A percentile compares a stretch with the other conserved stretches of the same genome.
phyloP scores from a whole-genome alignment of 1,284 basidiomycete species.

The Malassezia furfur region DNA sequence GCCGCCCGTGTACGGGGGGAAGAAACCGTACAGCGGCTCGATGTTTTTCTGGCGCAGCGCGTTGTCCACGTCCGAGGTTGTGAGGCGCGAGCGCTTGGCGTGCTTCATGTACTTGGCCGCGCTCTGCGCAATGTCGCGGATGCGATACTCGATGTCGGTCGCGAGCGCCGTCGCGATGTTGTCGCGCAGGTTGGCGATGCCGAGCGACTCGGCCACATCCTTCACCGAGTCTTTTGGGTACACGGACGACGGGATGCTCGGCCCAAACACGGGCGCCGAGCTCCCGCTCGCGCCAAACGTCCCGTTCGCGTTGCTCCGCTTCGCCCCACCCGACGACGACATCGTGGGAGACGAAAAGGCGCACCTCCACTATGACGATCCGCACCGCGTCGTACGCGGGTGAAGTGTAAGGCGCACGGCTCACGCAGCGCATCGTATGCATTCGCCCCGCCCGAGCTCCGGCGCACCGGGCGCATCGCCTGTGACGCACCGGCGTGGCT shows the following conservation, averaged over 20 bases:
- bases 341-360: conserved; percentile 8
- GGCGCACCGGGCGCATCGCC: background rate
- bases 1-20: conserved; percentile 16
- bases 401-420: background rate
- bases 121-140: conserved; percentile 90
- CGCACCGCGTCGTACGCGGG: background rate
- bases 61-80: conserved; percentile 81
- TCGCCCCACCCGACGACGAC: conserved; percentile 7
- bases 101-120: conserved; percentile 94
- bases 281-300: background rate
- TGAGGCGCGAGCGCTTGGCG: conserved; percentile 73
- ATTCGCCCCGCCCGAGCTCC: background rate
- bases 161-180: conserved; percentile 74
- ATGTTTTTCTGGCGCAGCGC: conserved; percentile 88
- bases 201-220: conserved; percentile 81
- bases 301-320: conserved; percentile 1
- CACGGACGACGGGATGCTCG: conserved; percentile 24
- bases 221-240: conserved; percentile 42
- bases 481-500: background rate
- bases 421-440: background rate
- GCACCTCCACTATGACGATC: conserved; percentile 9
- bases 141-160: conserved; percentile 90
- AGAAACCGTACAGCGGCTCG: conserved; percentile 52
- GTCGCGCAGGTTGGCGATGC: conserved; percentile 69
- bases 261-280: conserved; percentile 5